Conservation (phyloP, 306 rosid genomes). For the Phaseolus lunatus region DNA sequence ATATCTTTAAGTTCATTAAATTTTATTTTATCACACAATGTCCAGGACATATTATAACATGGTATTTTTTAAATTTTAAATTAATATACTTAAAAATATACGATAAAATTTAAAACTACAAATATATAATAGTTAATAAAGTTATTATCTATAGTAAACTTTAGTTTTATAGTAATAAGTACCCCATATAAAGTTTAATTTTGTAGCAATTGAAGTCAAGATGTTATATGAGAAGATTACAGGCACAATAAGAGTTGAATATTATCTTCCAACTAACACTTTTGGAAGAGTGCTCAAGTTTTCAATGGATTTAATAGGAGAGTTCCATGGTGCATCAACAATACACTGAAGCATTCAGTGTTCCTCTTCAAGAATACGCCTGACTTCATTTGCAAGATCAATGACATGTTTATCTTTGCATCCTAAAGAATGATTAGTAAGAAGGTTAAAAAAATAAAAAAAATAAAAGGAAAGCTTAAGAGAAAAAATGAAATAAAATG, state of each 20-base stretch:
- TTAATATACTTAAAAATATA: too few species aligned
- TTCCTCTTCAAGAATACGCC: conserved; percentile 69
- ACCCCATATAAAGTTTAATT: neutral
- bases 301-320: conserved; percentile 16
- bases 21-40: neutral
- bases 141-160: neutral
- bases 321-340: conserved; percentile 15
- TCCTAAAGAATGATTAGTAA: conserved; percentile 51
- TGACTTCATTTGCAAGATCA: conserved; percentile 82
- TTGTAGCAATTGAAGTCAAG: neutral
- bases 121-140: neutral
- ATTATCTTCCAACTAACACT: conserved; percentile 5
- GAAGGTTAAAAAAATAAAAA: neutral
- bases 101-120: too few species aligned
- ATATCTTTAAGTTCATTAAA: neutral
- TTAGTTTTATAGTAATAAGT: neutral
- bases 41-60: neutral
- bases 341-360: conserved; percentile 43
- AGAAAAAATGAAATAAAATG: conserved; percentile 29
- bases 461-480: neutral
- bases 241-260: neutral
- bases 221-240: neutral
- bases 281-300: conserved; percentile 41
- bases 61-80: too few species aligned
- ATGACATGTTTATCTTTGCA: conserved; percentile 74